Base-by-base conservation (phyloP, 148 eudicot genomes). In the Fagopyrum homotropicum region DNA sequence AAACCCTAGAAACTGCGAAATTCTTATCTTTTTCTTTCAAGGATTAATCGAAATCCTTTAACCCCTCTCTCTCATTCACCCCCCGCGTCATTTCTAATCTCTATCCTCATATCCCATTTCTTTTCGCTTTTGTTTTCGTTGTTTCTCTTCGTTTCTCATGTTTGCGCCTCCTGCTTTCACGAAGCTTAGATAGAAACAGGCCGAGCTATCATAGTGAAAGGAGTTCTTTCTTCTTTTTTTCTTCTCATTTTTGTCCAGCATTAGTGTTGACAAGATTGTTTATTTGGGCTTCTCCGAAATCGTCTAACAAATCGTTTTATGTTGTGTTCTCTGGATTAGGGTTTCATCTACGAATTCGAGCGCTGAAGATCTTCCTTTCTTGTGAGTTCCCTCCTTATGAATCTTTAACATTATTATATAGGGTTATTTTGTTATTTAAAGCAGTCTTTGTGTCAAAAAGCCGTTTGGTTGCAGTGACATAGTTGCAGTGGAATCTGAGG, bases 1-100 rank as follows among this genome's bases (percentile, higher is more conserved):
- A 59, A 59, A 59, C 64, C 64, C 64, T 59, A 59, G 64, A 22
- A 59, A 59, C 64, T 59, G 9, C 64, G 64, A 19, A 22, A 54
- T 35, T 54, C 55, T 54, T 54, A n/a, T 54, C 9, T 35, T 16
- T 50, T 50, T 50, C 14, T 10, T 50, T 50, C 3, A 2, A 50
- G 14, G 14, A 35, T 35, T 35, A 50, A 50, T 10, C 54, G 14
- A 50, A 55, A 55, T 55, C 60, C 1, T 17, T 8, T 49, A 2
- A 22, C 26, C 26, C 26, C 6, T 54, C 59, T 54, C 59, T 6
- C 17, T 19, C 59, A 2, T 54, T 2, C 2, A n/a, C 63, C 63
- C 8, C 64, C 7, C 40, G 10, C 35, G 22, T 9, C 64, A 19
- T 59, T 19, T 22, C 64, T 12, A 59, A 4, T 57, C 30, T 57